phyloP scores from a whole-genome alignment of 768 basidiomycete species.

The Rhizopogon vinicolor region DNA sequence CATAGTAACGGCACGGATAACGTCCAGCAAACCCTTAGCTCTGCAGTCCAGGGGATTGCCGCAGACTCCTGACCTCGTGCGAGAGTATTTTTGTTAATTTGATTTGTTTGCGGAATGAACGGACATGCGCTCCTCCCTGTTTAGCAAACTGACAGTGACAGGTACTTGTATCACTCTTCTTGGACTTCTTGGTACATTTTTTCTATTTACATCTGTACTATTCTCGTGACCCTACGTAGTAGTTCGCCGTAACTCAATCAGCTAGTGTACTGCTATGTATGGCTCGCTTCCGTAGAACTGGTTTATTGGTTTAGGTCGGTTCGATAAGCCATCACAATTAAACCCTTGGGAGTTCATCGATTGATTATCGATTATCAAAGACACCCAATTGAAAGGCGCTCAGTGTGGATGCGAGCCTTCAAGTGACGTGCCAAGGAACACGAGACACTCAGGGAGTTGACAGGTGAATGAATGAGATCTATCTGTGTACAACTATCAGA shows the following conservation, averaged over 20 bases:
- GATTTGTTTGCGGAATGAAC: not conserved
- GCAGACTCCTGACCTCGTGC: slow-evolving; percentile 9
- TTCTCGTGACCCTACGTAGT: no score
- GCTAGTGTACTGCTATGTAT: no score
- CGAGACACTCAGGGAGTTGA: no score
- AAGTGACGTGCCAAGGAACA: not conserved
- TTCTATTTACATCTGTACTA: not conserved
- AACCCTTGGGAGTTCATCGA: no score
- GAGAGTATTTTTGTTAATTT: not conserved
- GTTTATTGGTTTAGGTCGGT: no score
- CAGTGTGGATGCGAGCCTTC: not conserved
- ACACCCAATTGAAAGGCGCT: not conserved
- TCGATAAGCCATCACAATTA: no score
- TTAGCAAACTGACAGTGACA: not conserved
- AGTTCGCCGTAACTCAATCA: no score
- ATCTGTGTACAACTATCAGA: no score
- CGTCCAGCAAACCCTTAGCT: slow-evolving; percentile 26
- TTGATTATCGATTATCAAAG: no score
- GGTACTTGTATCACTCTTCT: not conserved
- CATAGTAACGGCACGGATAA: slow-evolving; percentile 20
- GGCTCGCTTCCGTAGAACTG: no score
- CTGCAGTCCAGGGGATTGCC: slow-evolving; percentile 31
- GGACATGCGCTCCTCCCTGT: not conserved
- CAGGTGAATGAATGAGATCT: not conserved
- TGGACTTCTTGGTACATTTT: not conserved